phyloP scores from a whole-genome alignment of 1,284 basidiomycete genomes.

The Afroboletus lepidellus region DNA sequence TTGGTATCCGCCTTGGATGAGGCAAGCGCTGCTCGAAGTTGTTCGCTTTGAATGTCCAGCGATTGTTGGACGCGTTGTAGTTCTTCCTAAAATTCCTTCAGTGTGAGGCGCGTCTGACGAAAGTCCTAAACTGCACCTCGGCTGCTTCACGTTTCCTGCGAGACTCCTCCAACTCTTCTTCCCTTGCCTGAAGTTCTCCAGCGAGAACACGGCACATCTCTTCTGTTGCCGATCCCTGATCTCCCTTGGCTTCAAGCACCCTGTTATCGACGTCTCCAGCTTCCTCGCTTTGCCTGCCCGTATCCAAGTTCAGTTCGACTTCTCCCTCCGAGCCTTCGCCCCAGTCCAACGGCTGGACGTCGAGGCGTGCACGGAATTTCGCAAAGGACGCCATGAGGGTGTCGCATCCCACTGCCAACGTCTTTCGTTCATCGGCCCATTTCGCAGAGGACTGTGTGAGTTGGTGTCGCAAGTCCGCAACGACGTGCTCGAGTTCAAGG shows the following conservation, averaged over 20 bases:
- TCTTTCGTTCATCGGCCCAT: conserved; percentile 32
- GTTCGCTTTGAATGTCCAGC: conserved; percentile 21
- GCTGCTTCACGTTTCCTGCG: conserved; percentile 15
- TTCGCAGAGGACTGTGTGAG: conserved; percentile 31
- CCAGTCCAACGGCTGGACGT: conserved; percentile 24
- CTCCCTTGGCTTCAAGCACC: conserved; percentile 6
- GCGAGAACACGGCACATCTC: conserved; percentile 19
- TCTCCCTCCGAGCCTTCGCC: conserved; percentile 25
- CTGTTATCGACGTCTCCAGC: conserved; percentile 12
- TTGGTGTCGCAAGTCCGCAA: conserved; percentile 30
- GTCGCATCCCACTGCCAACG: conserved; percentile 23
- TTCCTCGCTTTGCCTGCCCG: conserved; percentile 18
- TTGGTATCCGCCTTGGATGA: conserved; percentile 9
- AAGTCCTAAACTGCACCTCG: conserved; percentile 20
- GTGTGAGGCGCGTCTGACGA: conserved; percentile 6
- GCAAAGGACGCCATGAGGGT: conserved; percentile 33
- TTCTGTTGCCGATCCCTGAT: conserved; percentile 8
- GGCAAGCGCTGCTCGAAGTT: conserved; percentile 19
- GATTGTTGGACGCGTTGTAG: conserved; percentile 15
- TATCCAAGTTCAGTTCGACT: conserved; percentile 26
- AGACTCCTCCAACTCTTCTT: conserved; percentile 21
- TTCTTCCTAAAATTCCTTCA: conserved; percentile 19
- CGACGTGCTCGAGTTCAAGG: conserved; percentile 30
- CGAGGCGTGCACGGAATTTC: conserved; percentile 29
- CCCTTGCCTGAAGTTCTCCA: conserved; percentile 21